Percentiles rank a stretch among this genome's conserved stretches.
Conservation (phyloP, 2,329 filamentous ascomycete genomes). For the Talaromyces sp. region DNA sequence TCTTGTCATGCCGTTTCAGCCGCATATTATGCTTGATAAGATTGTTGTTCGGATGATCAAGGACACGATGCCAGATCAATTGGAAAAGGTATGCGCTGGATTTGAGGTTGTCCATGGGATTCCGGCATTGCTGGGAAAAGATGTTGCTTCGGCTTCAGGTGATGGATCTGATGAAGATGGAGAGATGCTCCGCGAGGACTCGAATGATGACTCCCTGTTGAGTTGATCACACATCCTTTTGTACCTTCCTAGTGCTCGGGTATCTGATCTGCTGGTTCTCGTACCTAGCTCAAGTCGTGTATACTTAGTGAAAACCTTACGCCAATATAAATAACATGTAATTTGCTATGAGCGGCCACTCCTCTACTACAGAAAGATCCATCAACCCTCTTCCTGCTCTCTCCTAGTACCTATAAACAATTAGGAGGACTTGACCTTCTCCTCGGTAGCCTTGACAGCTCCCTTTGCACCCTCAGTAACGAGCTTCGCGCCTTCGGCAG, state of each 20-base stretch:
- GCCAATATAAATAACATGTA: background rate
- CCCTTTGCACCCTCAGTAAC: conserved; percentile 9
- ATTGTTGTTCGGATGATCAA: conserved; percentile 28
- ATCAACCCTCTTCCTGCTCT: background rate
- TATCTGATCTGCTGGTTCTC: background rate
- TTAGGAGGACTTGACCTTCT: conserved; percentile 16
- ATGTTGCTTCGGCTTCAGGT: background rate
- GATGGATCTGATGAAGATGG: background rate
- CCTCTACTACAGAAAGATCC: background rate
- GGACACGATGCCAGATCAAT: background rate
- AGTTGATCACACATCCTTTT: background rate
- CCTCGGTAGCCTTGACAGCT: conserved; percentile 10
- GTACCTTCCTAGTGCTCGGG: background rate
- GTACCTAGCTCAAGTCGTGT: background rate
- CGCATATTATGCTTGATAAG: conserved; percentile 2
- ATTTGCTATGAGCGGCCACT: background rate
- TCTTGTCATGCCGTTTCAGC: background rate
- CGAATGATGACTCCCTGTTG: background rate
- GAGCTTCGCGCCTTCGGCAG: conserved; percentile 9
- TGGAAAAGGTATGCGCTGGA: background rate
- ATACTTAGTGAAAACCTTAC: background rate
- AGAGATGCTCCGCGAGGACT: background rate
- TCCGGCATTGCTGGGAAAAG: background rate
- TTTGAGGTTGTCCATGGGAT: background rate
- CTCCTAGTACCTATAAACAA: background rate